phyloP scores from a whole-genome alignment of 306 rosid species.

The Biancaea sappan region DNA sequence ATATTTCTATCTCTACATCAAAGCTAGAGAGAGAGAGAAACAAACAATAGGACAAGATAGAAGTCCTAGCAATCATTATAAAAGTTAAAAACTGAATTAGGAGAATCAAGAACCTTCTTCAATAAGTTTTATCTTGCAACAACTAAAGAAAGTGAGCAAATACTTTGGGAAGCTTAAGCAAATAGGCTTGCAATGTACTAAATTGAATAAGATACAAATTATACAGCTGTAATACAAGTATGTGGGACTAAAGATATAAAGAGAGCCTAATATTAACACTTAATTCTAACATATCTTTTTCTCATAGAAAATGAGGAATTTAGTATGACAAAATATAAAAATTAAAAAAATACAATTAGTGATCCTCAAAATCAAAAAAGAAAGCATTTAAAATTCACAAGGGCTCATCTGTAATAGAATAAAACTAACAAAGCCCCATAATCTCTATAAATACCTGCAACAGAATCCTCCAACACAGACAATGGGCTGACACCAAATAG shows the following conservation, averaged over 20 bases:
- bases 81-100: background rate
- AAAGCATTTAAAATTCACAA: conserved; percentile 1
- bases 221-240: background rate
- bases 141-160: background rate
- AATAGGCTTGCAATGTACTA: background rate
- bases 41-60: background rate
- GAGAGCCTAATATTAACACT: background rate
- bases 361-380: background rate
- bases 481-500: conserved; percentile 22
- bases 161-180: background rate
- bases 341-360: background rate
- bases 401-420: conserved; percentile 6
- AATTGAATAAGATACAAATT: background rate
- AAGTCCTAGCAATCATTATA: background rate
- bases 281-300: background rate
- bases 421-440: conserved; percentile 24
- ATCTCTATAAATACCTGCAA: conserved; percentile 18
- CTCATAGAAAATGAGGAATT: background rate
- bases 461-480: background rate
- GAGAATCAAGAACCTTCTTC: conserved; percentile 1
- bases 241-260: background rate
- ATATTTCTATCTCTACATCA: conserved; percentile 11
- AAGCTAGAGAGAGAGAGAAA: background rate
- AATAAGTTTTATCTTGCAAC: background rate
- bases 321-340: background rate